phyloP scores from a whole-genome alignment of 768 basidiomycete genomes.

The Naganishia vaughanmartiniae region DNA sequence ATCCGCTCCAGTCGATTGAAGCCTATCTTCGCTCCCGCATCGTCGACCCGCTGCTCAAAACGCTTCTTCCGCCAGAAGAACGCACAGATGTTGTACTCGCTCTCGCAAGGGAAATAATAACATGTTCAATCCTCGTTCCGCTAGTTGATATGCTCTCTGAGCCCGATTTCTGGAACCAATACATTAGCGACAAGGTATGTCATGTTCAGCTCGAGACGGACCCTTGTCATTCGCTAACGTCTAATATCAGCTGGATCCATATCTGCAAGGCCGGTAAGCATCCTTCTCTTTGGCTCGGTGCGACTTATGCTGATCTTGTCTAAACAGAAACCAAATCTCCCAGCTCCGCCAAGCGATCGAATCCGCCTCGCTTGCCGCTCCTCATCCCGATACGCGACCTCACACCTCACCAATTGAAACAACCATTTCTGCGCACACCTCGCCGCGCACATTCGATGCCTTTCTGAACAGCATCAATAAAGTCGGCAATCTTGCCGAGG shows the following conservation, averaged over 20 bases:
- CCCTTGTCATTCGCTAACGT: not conserved
- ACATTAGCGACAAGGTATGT: slow-evolving; percentile 70
- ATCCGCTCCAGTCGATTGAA: slow-evolving; percentile 86
- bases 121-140: slow-evolving; percentile 78
- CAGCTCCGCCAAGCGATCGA: slow-evolving; percentile 39
- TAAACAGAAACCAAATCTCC: slow-evolving; percentile 45
- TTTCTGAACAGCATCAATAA: slow-evolving; percentile 82
- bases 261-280: slow-evolving; percentile 66
- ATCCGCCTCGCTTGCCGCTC: slow-evolving; percentile 26
- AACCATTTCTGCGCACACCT: slow-evolving; percentile 73
- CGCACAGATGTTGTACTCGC: slow-evolving; percentile 68
- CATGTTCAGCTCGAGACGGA: not conserved
- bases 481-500: slow-evolving; percentile 80
- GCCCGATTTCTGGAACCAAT: slow-evolving; percentile 96
- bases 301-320: not conserved
- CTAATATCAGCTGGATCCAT: slow-evolving; percentile 60
- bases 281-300: not conserved
- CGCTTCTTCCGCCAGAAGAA: slow-evolving; percentile 74
- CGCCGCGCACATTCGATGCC: slow-evolving; percentile 78
- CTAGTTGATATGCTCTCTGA: slow-evolving; percentile 89
- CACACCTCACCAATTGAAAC: not conserved
- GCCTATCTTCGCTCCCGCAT: slow-evolving; percentile 67
- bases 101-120: slow-evolving; percentile 74
- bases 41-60: slow-evolving; percentile 68
- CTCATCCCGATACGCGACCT: not conserved